These are phyloP conservation scores for Elsinoe arachidis DNA, from an alignment of 2,329 filamentous ascomycete genomes.

Conservation along the genomic window DNA sequence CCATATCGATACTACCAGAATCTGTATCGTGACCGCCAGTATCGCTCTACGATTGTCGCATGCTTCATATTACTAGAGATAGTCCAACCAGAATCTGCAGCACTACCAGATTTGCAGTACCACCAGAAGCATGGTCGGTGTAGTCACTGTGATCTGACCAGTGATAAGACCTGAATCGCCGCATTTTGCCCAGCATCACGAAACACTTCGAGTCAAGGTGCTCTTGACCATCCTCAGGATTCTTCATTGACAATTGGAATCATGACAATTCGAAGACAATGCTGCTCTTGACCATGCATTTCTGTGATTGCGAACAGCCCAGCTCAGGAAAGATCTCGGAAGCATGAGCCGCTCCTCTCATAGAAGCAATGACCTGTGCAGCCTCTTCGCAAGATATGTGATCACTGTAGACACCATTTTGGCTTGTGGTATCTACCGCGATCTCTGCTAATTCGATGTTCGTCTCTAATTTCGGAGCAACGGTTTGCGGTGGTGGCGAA, in stretches of 20 bases:
- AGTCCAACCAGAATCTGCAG: no score
- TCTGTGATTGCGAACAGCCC: neutral
- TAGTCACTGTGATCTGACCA: no score
- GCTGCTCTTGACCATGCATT: slow-evolving; percentile 6
- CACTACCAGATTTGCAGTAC: no score
- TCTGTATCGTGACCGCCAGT: no score
- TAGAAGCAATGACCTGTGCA: slow-evolving; percentile 5
- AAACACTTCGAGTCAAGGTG: no score
- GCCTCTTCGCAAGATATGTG: slow-evolving; percentile 5
- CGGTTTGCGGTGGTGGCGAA: no score
- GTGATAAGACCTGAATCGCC: no score
- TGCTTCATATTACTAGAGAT: no score
- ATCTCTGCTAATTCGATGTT: neutral
- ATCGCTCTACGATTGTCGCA: no score
- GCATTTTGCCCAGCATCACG: no score
- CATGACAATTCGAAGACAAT: slow-evolving; percentile 7
- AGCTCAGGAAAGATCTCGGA: neutral
- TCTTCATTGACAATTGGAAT: neutral
- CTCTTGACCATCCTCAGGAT: slow-evolving; percentile 9
- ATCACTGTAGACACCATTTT: neutral
- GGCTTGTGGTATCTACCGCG: neutral
- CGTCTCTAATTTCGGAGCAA: neutral
- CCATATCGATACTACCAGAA: no score
- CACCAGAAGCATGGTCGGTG: no score
- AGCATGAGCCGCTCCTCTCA: neutral